phyloP scores from a whole-genome alignment of 495 filamentous ascomycete genomes.

The Penicillium riverlandense region DNA sequence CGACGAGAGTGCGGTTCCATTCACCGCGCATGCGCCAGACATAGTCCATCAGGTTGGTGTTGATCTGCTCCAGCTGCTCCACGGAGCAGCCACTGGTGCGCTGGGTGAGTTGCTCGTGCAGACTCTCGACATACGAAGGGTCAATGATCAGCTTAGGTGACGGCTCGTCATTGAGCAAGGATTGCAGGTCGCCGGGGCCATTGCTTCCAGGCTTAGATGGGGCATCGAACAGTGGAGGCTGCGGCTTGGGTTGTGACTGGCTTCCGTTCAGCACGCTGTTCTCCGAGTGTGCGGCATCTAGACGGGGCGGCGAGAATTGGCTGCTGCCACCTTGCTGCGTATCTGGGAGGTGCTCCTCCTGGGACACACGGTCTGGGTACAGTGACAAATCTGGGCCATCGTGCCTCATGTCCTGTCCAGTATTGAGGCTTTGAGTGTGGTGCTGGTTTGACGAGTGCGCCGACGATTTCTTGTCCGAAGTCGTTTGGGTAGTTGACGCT shows the following conservation, averaged over 20 bases:
- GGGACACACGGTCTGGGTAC: conserved; percentile 35
- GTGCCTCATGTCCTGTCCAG: conserved; percentile 6
- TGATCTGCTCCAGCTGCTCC: conserved; percentile 92
- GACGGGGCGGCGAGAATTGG: conserved; percentile 25
- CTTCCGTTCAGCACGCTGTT: conserved; percentile 26
- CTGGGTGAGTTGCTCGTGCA: conserved; percentile 53
- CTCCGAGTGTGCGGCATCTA: conserved; percentile 20
- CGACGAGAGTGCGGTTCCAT: conserved; percentile 72
- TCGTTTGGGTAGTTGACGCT: conserved; percentile 76
- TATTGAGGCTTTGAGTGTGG: conserved; percentile 51
- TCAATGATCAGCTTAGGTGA: conserved; percentile 48
- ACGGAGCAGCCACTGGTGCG: conserved; percentile 74
- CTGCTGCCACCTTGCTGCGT: conserved; percentile 38
- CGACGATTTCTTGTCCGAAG: conserved; percentile 65
- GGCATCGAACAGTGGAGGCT: conserved; percentile 41
- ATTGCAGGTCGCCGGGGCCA: conserved; percentile 29
- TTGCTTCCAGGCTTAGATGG: conserved; percentile 19
- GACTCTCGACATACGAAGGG: conserved; percentile 39
- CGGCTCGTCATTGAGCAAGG: conserved; percentile 38
- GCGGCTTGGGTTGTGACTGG: conserved; percentile 33
- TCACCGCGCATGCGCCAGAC: conserved; percentile 73
- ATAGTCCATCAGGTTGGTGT: conserved; percentile 81
- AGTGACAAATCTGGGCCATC: conserved; percentile 25
- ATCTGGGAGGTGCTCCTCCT: conserved; percentile 40
- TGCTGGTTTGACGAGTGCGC: conserved; percentile 36